Conservation (phyloP, 1,139 yeast genomes). For the Debaryomyces sp. region DNA sequence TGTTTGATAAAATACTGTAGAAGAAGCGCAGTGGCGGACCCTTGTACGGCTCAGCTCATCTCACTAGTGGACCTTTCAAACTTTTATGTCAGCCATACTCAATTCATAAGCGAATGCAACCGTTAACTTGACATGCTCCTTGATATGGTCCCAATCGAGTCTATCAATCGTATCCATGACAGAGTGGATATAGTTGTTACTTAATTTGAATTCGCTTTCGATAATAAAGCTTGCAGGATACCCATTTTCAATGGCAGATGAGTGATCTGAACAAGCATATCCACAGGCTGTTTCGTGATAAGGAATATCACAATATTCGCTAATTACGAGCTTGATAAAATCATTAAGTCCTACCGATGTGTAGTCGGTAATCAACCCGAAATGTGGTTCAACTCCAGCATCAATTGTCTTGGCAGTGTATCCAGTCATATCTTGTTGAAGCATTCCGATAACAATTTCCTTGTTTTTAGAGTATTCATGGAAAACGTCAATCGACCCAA, state of each 20-base stretch:
- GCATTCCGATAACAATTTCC: constrained; percentile 71
- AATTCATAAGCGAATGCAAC: constrained; percentile 73
- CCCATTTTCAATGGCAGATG: constrained; percentile 81
- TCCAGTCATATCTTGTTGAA: constrained; percentile 97
- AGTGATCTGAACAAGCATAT: constrained; percentile 92
- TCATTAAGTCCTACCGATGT: constrained; percentile 61
- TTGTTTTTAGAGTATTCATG: constrained; percentile 49
- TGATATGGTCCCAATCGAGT: constrained; percentile 74
- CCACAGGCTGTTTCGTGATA: constrained; percentile 81
- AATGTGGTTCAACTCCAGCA: constrained; percentile 63
- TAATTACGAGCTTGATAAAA: constrained; percentile 64
- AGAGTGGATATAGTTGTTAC: constrained; percentile 74
- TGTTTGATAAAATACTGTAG: neutral
- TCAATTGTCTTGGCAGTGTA: constrained; percentile 60
- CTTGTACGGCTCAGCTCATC: neutral
- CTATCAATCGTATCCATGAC: constrained; percentile 80
- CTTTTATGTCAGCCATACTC: constrained; percentile 31
- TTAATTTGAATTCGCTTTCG: constrained; percentile 68
- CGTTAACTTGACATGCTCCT: constrained; percentile 76
- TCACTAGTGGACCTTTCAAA: neutral
- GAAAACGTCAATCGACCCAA: constrained; percentile 85
- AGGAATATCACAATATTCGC: constrained; percentile 64
- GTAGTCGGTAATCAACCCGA: constrained; percentile 81
- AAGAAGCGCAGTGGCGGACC: neutral
- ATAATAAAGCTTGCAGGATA: constrained; percentile 82